phyloP scores from a whole-genome alignment of 1,284 basidiomycete genomes.

The Moesziomyces globuligerus region DNA sequence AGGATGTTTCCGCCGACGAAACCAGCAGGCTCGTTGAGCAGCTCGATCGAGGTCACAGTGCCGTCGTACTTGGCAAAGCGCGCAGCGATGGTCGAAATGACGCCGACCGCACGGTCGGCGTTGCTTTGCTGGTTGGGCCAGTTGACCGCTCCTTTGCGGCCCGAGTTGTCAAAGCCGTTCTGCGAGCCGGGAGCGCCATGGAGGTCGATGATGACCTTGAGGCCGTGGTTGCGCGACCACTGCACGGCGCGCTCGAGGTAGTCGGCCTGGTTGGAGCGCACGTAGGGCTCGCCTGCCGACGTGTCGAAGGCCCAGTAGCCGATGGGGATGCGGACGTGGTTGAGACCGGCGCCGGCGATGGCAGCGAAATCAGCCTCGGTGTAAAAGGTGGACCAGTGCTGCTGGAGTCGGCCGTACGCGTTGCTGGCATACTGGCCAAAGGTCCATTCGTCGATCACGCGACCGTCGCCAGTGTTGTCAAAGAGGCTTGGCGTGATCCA shows the following conservation, averaged over 20 bases:
- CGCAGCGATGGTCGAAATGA: slow-evolving; percentile 73
- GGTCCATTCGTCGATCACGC: slow-evolving; percentile 82
- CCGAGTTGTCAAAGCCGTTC: slow-evolving; percentile 72
- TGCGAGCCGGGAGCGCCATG: slow-evolving; percentile 69
- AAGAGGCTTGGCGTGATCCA: slow-evolving; percentile 71
- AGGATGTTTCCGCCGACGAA: slow-evolving; percentile 36
- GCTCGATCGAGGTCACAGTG: slow-evolving; percentile 61
- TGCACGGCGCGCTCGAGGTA: slow-evolving; percentile 74
- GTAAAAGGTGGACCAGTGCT: slow-evolving; percentile 84
- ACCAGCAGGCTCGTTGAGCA: slow-evolving; percentile 63
- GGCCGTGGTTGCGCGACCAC: slow-evolving; percentile 81
- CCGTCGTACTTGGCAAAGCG: slow-evolving; percentile 54
- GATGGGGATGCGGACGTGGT: slow-evolving; percentile 87
- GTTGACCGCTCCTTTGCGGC: slow-evolving; percentile 74
- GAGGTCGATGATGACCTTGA: slow-evolving; percentile 85
- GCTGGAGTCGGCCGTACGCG: slow-evolving; percentile 42
- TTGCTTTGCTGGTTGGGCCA: slow-evolving; percentile 80
- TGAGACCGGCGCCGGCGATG: slow-evolving; percentile 69
- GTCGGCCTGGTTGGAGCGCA: slow-evolving; percentile 78
- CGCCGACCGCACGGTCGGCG: slow-evolving; percentile 76
- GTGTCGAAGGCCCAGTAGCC: slow-evolving; percentile 93
- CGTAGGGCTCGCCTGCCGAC: slow-evolving; percentile 81
- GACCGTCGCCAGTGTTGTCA: slow-evolving; percentile 53
- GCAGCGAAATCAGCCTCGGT: slow-evolving; percentile 79
- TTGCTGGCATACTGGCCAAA: slow-evolving; percentile 73